Conservation (phyloP, 2,329 filamentous ascomycete species). For the Nannizzia gypsea region DNA sequence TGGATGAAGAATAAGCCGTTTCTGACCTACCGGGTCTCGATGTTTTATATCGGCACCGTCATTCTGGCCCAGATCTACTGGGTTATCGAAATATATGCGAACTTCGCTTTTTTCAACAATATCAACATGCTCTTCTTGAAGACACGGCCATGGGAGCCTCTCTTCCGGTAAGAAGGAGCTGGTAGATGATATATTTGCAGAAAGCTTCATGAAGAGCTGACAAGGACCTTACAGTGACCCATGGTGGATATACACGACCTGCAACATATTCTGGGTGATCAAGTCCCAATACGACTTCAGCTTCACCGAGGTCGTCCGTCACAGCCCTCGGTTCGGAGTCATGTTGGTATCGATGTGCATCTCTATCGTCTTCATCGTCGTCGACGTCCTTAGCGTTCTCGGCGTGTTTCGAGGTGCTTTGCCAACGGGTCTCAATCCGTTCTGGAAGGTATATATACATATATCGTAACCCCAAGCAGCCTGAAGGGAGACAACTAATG, state of each 20-base stretch:
- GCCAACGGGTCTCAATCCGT: constrained; percentile 51
- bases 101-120: constrained; percentile 52
- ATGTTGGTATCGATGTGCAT: constrained; percentile 51
- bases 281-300: constrained; percentile 50
- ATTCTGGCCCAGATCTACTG: constrained; percentile 51
- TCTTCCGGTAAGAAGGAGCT: constrained; percentile 40
- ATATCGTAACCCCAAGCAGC: not conserved
- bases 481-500: not conserved
- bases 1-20: constrained; percentile 58
- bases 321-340: constrained; percentile 53
- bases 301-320: constrained; percentile 44
- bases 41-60: constrained; percentile 48
- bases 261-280: constrained; percentile 52
- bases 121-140: constrained; percentile 42
- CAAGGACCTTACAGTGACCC: constrained; percentile 38
- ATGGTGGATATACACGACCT: constrained; percentile 55
- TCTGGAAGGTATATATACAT: constrained; percentile 41
- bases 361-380: constrained; percentile 48
- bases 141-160: constrained; percentile 48
- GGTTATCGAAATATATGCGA: constrained; percentile 53
- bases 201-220: constrained; percentile 4
- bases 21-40: constrained; percentile 38
- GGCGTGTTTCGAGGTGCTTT: constrained; percentile 31
- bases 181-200: not conserved
- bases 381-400: constrained; percentile 51